Conservation (phyloP, 495 filamentous ascomycete genomes). For the Chaetomium fimeti region DNA sequence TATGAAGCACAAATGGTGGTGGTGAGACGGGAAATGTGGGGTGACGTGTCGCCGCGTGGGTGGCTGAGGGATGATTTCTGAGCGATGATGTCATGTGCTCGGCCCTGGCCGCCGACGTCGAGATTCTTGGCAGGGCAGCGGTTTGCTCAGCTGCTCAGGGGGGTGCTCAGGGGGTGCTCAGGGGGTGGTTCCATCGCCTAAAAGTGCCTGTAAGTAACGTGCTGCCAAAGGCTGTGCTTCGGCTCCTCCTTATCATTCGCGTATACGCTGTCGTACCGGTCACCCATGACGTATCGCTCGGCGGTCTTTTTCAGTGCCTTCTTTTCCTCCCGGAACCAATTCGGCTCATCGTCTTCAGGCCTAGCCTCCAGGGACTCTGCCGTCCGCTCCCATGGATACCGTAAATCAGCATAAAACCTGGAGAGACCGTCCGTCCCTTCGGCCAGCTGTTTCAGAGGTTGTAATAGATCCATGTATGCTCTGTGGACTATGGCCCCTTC, state of each 20-base stretch:
- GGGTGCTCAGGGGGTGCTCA: too few relatives aligned
- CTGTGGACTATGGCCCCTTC: not conserved
- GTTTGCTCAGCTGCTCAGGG: too few relatives aligned
- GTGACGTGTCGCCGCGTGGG: not conserved
- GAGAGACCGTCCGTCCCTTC: not conserved
- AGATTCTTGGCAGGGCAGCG: too few relatives aligned
- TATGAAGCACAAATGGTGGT: not conserved
- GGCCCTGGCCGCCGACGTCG: too few relatives aligned
- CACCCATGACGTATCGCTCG: slow-evolving; percentile 7
- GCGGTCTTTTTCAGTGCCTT: not conserved
- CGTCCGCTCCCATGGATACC: not conserved
- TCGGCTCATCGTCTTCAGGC: too few relatives aligned
- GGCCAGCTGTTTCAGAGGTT: slow-evolving; percentile 3
- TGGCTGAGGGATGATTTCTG: slow-evolving; percentile 5
- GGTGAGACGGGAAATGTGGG: not conserved
- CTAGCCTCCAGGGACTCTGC: too few relatives aligned
- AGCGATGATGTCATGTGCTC: slow-evolving; percentile 5
- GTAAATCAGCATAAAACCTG: slow-evolving; percentile 1
- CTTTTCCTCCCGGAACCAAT: not conserved
- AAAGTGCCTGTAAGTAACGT: not conserved
- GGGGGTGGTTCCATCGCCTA: too few relatives aligned
- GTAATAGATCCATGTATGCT: not conserved
- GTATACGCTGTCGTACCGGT: slow-evolving; percentile 6
- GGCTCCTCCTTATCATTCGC: slow-evolving; percentile 5
- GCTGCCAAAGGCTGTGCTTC: slow-evolving; percentile 5